Conservation (phyloP, 345 rosid genomes). For the Rhodomyrtus tomentosa region DNA sequence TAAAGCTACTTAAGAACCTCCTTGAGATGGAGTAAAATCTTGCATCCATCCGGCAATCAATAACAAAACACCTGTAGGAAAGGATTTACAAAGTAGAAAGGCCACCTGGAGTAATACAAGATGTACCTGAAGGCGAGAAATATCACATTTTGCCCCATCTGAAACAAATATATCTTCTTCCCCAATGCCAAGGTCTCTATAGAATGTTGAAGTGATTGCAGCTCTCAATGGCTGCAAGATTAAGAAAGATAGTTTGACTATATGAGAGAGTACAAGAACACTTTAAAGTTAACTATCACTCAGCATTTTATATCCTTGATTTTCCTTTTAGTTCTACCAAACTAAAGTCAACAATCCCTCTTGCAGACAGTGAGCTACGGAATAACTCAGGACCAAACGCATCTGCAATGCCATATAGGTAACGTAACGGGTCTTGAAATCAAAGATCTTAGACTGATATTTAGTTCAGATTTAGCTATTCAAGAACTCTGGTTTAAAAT, state of each 20-base stretch:
- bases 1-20: background rate
- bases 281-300: background rate
- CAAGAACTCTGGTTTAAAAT: background rate
- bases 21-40: background rate
- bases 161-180: slow-evolving; percentile 90
- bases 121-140: slow-evolving; percentile 90
- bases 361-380: background rate
- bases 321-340: background rate
- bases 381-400: background rate
- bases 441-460: background rate
- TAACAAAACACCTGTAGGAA: background rate
- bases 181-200: slow-evolving; percentile 64
- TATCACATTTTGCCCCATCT: slow-evolving; percentile 98
- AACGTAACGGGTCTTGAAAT: background rate
- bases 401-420: background rate
- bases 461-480: background rate
- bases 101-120: background rate
- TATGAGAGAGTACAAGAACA: background rate
- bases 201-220: slow-evolving; percentile 68
- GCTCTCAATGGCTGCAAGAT: slow-evolving; percentile 64
- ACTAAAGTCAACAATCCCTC: background rate
- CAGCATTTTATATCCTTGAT: background rate
- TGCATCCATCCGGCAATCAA: background rate
- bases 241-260: slow-evolving; percentile 1
- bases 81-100: background rate